Evolutionary conservation across 2,329 filamentous ascomycete genomes (phyloP), one percentile per base, ranked within the genome.

Genomic region (Cercospora berteroae): DNA sequence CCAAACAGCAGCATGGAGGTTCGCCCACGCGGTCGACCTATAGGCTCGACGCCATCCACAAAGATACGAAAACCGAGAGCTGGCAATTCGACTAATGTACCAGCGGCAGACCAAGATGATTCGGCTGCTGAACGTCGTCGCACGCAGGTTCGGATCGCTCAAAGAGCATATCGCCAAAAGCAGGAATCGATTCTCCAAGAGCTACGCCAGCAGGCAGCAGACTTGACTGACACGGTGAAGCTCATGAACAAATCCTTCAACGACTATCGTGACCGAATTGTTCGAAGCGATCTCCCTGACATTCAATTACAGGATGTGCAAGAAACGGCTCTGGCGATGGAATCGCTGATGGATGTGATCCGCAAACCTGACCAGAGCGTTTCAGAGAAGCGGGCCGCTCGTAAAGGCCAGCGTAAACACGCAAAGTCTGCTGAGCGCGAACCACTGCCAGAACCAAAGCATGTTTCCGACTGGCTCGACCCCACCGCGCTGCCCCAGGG

Each of bases 111-210:
- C 13, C 88, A 88, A 68, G 91, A 94, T 79, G 88, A 92, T 78
- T 93, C 89, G 25, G 88, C 90, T 69, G 88, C 87, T 62, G 92
- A 94, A 81, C 89, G 92, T 69, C 90, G 93, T 61, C 87, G 93
- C 63, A 94, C 92, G 5, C 93, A 97, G 77, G 95, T 97, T 70
- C 89, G 93, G 25, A 85, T 94, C 63, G 93, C 93, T 2, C 93
- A 96, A 78, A 84, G 93, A 71, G 92, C 92, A 0, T 96, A 96
- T 75, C 88, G 93, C 16, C 88, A 90, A 74, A 89, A 93, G 61
- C 96, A 96, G 79, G 93, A 96, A 76, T 89, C 86, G 20, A 90
- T 90, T 5, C 94, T 96, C 64, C 85, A 87, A 29, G 87, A 87
- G 0, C 83, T 96, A 9, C 89, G 93, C 75, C 85, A 86, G 63